phyloP scores from a whole-genome alignment of 441 rosid genomes.

The Pelargonium australe region DNA sequence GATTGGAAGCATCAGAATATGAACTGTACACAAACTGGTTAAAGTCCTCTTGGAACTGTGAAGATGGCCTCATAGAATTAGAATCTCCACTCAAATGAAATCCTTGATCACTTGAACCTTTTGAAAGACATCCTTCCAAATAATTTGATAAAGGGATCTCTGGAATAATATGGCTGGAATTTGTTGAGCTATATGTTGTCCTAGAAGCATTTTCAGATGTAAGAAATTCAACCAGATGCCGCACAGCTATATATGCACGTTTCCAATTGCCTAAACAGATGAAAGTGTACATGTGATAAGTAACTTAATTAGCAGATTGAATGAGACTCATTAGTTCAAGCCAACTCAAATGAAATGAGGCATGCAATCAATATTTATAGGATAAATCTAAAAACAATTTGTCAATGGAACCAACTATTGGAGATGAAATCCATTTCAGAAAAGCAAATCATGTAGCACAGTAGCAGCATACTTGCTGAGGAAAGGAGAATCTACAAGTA shows the following conservation, averaged over 20 bases:
- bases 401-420: background rate
- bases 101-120: constrained; percentile 40
- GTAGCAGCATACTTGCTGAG: constrained; percentile 3
- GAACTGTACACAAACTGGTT: constrained; percentile 29
- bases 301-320: constrained; percentile 25
- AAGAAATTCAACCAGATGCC: constrained; percentile 66
- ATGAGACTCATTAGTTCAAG: constrained; percentile 23
- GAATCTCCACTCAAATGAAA: constrained; percentile 63
- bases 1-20: constrained; percentile 33
- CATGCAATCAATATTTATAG: constrained; percentile 4
- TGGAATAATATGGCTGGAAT: constrained; percentile 37
- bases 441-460: constrained; percentile 5
- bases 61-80: constrained; percentile 35
- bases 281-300: constrained; percentile 35
- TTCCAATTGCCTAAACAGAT: constrained; percentile 83
- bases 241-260: constrained; percentile 70
- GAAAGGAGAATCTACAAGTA: background rate
- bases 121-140: constrained; percentile 55
- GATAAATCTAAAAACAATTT: background rate
- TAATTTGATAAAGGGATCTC: constrained; percentile 61
- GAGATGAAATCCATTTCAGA: background rate
- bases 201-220: constrained; percentile 37
- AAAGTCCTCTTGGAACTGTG: constrained; percentile 39
- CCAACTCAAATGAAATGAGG: constrained; percentile 5
- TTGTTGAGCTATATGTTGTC: constrained; percentile 29